phyloP scores from a whole-genome alignment of 495 filamentous ascomycete genomes.

The Collariella sp. region DNA sequence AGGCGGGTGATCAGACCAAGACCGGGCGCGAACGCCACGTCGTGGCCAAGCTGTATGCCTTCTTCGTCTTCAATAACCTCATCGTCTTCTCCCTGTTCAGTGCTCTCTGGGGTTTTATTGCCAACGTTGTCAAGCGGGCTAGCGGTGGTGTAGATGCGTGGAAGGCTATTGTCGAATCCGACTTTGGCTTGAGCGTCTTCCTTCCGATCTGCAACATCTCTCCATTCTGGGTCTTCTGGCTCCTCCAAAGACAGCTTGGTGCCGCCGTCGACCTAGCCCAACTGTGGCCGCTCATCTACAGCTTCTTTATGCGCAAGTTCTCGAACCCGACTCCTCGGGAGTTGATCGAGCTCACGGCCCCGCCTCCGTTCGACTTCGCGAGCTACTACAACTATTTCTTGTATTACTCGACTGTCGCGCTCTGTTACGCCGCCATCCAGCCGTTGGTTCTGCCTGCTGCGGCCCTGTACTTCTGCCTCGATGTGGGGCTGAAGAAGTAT shows the following conservation, averaged over 20 bases:
- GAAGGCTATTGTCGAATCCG: slow-evolving; percentile 54
- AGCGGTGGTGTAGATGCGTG: slow-evolving; percentile 47
- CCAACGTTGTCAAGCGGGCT: slow-evolving; percentile 51
- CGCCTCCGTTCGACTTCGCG: slow-evolving; percentile 87
- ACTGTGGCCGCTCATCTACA: slow-evolving; percentile 66
- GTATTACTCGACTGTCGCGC: slow-evolving; percentile 82
- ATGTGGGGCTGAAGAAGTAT: slow-evolving; percentile 91
- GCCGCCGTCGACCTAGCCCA: slow-evolving; percentile 86
- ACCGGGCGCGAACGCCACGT: slow-evolving; percentile 92
- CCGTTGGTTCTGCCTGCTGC: slow-evolving; percentile 85
- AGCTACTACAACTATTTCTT: slow-evolving; percentile 96
- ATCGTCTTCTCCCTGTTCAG: slow-evolving; percentile 87
- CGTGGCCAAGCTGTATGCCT: slow-evolving; percentile 80
- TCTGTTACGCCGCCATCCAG: slow-evolving; percentile 80
- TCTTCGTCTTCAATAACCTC: slow-evolving; percentile 97
- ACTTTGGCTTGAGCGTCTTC: slow-evolving; percentile 55
- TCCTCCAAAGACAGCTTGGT: slow-evolving; percentile 86
- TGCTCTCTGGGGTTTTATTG: slow-evolving; percentile 63
- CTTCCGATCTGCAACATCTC: slow-evolving; percentile 67
- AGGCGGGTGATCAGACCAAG: slow-evolving; percentile 79
- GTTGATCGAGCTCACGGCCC: slow-evolving; percentile 87
- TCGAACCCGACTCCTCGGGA: slow-evolving; percentile 83
- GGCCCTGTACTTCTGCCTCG: slow-evolving; percentile 81
- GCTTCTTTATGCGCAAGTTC: slow-evolving; percentile 75
- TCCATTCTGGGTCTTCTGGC: slow-evolving; percentile 88